phyloP scores from a whole-genome alignment of 306 rosid genomes.

The Dicorynia guianensis region DNA sequence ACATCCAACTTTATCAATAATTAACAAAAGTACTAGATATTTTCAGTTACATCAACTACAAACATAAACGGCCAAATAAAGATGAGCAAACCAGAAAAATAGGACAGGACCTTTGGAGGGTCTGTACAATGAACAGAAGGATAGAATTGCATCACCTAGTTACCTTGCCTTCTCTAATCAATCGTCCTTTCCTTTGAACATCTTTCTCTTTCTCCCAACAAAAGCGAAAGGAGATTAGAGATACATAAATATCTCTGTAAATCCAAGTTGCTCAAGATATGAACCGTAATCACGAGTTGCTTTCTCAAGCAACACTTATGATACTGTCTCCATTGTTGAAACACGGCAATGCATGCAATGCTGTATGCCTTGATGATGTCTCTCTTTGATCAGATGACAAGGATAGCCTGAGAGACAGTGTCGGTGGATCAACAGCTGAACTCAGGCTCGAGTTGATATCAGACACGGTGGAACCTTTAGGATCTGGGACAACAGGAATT shows the following conservation, averaged over 20 bases:
- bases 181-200: slow-evolving; percentile 46
- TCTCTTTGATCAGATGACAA: slow-evolving; percentile 72
- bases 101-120: slow-evolving; percentile 59
- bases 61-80: slow-evolving; percentile 44
- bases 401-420: slow-evolving; percentile 79
- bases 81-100: slow-evolving; percentile 55
- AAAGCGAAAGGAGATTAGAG: slow-evolving; percentile 37
- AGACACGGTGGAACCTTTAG: slow-evolving; percentile 42
- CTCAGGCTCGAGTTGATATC: slow-evolving; percentile 53
- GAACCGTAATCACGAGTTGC: slow-evolving; percentile 39
- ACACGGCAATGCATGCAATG: slow-evolving; percentile 64
- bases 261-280: slow-evolving; percentile 48
- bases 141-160: slow-evolving; percentile 54
- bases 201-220: slow-evolving; percentile 41
- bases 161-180: slow-evolving; percentile 48
- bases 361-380: slow-evolving; percentile 61
- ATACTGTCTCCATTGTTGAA: slow-evolving; percentile 76
- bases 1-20: slow-evolving; percentile 49
- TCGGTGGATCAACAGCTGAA: slow-evolving; percentile 56
- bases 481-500: slow-evolving; percentile 43
- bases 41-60: slow-evolving; percentile 61
- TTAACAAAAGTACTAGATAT: slow-evolving; percentile 55
- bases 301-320: slow-evolving; percentile 74
- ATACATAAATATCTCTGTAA: slow-evolving; percentile 41
- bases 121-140: slow-evolving; percentile 75